A percentile compares a stretch with the other conserved stretches of the same genome.
Evolutionary conservation across 352 stramenopile species (phyloP).

Genomic region (Pythium dissotocum): DNA sequence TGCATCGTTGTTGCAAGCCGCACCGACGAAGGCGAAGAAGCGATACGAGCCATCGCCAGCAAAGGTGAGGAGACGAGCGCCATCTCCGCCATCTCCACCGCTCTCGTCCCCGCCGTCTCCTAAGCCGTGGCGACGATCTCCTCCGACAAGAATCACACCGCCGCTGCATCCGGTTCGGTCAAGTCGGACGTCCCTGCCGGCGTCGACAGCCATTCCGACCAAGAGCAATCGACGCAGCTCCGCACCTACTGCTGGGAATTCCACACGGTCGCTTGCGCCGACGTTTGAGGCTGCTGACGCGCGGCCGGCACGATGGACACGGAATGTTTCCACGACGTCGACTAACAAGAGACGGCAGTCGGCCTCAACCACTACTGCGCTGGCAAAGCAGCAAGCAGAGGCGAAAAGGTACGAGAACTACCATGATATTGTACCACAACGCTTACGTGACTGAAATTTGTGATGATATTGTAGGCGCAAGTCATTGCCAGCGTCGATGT

Average conservation of each 20-base stretch:
- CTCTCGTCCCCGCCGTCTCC: background rate
- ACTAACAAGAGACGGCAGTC: slow-evolving; percentile 31
- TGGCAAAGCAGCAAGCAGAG: slow-evolving; percentile 14
- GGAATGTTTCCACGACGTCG: slow-evolving; percentile 24
- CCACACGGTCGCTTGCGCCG: slow-evolving; percentile 24
- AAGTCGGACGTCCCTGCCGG: background rate
- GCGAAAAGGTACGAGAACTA: slow-evolving; percentile 19
- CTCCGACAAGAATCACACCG: background rate
- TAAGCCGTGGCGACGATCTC: background rate
- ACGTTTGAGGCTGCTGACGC: slow-evolving; percentile 52
- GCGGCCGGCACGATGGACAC: slow-evolving; percentile 48
- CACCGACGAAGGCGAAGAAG: slow-evolving; percentile 6
- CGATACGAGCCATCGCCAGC: background rate
- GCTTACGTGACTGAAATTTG: background rate
- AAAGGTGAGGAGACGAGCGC: background rate
- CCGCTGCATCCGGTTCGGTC: background rate
- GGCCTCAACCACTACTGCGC: background rate
- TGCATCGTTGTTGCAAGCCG: slow-evolving; percentile 48
- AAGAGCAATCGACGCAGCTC: background rate
- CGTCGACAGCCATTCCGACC: background rate
- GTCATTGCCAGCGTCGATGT: slow-evolving; percentile 20
- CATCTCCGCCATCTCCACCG: background rate
- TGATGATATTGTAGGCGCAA: slow-evolving; percentile 16
- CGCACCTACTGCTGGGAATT: slow-evolving; percentile 13
- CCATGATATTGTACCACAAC: background rate